A percentile compares a stretch with the other conserved stretches of the same genome.
These are phyloP conservation scores for Pestalotiopsis sp. DNA, from an alignment of 2,329 filamentous ascomycete genomes.

Conservation along the genomic window DNA sequence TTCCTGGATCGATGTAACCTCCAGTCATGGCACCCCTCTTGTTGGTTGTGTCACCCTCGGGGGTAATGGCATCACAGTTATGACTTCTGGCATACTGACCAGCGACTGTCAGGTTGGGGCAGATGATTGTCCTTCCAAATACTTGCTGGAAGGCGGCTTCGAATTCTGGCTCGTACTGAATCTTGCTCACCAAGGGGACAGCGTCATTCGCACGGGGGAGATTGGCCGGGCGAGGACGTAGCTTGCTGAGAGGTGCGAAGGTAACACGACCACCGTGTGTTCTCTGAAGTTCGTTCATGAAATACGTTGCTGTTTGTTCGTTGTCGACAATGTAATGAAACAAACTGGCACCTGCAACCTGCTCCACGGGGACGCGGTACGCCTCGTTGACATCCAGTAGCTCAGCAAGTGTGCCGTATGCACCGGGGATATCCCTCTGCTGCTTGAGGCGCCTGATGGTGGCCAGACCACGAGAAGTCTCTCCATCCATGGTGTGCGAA, in stretches of 20 bases:
- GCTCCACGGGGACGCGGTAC: conserved; percentile 88
- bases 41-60: conserved; percentile 92
- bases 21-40: conserved; percentile 95
- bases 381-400: conserved; percentile 84
- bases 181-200: conserved; percentile 82
- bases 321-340: conserved; percentile 97
- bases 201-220: conserved; percentile 87
- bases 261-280: conserved; percentile 86
- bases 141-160: conserved; percentile 91
- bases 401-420: conserved; percentile 91
- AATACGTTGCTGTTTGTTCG: conserved; percentile 80
- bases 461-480: conserved; percentile 84
- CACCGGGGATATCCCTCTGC: conserved; percentile 78
- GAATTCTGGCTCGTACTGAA: conserved; percentile 75
- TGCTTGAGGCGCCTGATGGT: conserved; percentile 82
- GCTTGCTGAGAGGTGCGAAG: conserved; percentile 88
- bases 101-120: conserved; percentile 84
- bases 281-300: conserved; percentile 78
- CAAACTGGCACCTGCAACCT: conserved; percentile 87
- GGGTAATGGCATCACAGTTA: conserved; percentile 88
- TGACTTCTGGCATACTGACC: conserved; percentile 92
- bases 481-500: conserved; percentile 84
- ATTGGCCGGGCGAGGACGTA: conserved; percentile 72
- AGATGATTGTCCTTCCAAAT: conserved; percentile 94
- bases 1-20: conserved; percentile 86